Evolutionary conservation across 2,329 filamentous ascomycete species (phyloP), one percentile per base, ranked within the genome.

Genomic region (Didymella pinodella): DNA sequence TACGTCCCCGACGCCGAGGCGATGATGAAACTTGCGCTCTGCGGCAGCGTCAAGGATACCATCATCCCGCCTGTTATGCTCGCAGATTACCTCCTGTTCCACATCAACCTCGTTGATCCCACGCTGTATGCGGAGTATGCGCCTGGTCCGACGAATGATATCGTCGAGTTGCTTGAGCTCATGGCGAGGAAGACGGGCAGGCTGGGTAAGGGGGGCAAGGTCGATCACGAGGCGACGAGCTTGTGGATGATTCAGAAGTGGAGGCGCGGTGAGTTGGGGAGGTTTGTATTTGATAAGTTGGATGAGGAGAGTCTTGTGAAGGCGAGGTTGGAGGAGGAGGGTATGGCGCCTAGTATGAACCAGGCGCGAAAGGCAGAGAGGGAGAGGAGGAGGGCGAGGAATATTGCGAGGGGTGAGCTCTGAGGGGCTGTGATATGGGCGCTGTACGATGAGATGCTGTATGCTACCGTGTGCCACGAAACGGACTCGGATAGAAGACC

Each of bases 11-110:
- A 96, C 70, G 85, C 90, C 16, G 90, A 95, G 74, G 87, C 88
- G 45, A 99, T 99, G 95, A 82, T 99, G 63, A 98, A 97, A 78
- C 85, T 99, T n/a, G 90, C 93, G 2, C 85, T 98, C 0, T 93
- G 92, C 50, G 92, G 94, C 20, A 91, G 90, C 75, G 92, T 99
- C 54, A 96, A 96, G 76, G 92, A 97, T 75, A 91, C 90, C 0
- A 84, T 98, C 36, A 88, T 99, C 52, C 85, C 89, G 1, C 84
- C 89, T 16, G 86, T 90, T 58, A 90, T 90, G 25, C 79, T 98
- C 11, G 93, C 91, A 32, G 95, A 99, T 74, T 99, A 97, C 76
- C 83, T 98, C 20, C 86, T 99, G 7, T 98, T 87, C 78, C 88
- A 88, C 54, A 82, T 98, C 57, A 99, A 99, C 74, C 79, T 84